These are phyloP conservation scores for Neonectria neomacrospora DNA, from an alignment of 2,329 filamentous ascomycete species.

Conservation along the genomic window DNA sequence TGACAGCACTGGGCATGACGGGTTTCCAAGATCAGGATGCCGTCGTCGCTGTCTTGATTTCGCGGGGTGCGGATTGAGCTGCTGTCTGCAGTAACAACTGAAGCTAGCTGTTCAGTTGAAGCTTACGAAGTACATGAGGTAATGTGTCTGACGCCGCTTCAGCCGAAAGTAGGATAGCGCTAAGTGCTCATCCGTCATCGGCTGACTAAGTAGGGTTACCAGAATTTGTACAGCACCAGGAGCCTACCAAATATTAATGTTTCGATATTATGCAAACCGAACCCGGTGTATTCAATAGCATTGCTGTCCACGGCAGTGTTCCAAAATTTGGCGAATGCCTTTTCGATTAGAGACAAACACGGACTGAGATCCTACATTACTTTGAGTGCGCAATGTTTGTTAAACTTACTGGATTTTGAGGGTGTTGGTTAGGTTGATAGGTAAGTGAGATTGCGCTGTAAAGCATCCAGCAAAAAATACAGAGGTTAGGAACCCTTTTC, in stretches of 20 bases:
- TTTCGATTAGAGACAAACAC: neutral
- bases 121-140: constrained; percentile 44
- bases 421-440: neutral
- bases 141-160: constrained; percentile 32
- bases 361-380: neutral
- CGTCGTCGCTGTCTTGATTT: constrained; percentile 36
- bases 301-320: neutral
- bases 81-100: constrained; percentile 32
- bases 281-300: neutral
- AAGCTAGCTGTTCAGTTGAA: constrained; percentile 47
- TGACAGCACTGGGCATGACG: constrained; percentile 46
- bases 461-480: neutral
- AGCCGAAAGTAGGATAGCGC: constrained; percentile 23
- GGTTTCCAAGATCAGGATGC: constrained; percentile 28
- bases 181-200: neutral
- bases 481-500: neutral
- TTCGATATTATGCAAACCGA: no score
- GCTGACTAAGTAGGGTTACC: constrained; percentile 24
- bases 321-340: neutral
- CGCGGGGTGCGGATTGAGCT: constrained; percentile 31
- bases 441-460: no score
- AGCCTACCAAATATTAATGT: neutral
- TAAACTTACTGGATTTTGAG: neutral
- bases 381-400: neutral
- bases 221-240: neutral